Percentiles rank a stretch among this genome's conserved stretches.
Evolutionary conservation across 768 basidiomycete genomes (phyloP).

Genomic region (Asterophora lycoperdoides): DNA sequence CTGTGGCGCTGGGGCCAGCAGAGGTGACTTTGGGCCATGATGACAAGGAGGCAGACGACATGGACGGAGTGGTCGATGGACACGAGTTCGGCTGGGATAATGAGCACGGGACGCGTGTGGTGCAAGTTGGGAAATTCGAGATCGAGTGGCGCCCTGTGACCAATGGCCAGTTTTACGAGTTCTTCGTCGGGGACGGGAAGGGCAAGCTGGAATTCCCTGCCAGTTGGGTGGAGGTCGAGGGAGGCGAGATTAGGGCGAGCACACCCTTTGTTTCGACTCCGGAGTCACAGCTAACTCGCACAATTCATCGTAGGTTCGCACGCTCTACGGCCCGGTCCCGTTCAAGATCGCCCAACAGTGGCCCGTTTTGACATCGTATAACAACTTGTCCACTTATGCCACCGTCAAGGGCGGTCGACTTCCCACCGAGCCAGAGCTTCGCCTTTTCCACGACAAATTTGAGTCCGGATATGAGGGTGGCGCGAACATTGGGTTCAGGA

Average conservation of each 20-base stretch:
- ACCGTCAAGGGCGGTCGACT: slow-evolving; percentile 87
- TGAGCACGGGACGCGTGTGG: slow-evolving; percentile 66
- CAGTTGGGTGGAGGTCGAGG: slow-evolving; percentile 64
- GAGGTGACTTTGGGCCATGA: slow-evolving; percentile 73
- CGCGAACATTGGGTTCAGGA: slow-evolving; percentile 81
- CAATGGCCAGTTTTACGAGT: slow-evolving; percentile 80
- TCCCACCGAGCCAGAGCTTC: slow-evolving; percentile 86
- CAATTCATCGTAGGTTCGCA: slow-evolving; percentile 54
- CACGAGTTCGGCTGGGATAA: slow-evolving; percentile 96
- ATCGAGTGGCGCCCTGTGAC: slow-evolving; percentile 85
- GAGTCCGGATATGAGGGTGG: slow-evolving; percentile 72
- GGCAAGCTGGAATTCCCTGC: slow-evolving; percentile 53
- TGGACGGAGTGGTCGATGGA: slow-evolving; percentile 27
- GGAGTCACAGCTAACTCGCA: neutral
- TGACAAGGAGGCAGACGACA: slow-evolving; percentile 73
- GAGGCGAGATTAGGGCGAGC: slow-evolving; percentile 45
- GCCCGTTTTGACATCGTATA: slow-evolving; percentile 80
- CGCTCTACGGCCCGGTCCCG: slow-evolving; percentile 79
- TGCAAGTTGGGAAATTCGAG: slow-evolving; percentile 63
- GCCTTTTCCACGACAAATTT: slow-evolving; percentile 73
- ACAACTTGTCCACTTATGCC: slow-evolving; percentile 77
- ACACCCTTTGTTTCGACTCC: neutral
- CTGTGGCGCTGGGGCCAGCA: slow-evolving; percentile 56
- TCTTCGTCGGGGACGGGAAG: slow-evolving; percentile 45
- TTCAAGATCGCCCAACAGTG: slow-evolving; percentile 77